Evolutionary conservation across 2,329 filamentous ascomycete genomes (phyloP), one percentile per base, ranked within the genome.

Genomic region (Stenocarpella maydis): DNA sequence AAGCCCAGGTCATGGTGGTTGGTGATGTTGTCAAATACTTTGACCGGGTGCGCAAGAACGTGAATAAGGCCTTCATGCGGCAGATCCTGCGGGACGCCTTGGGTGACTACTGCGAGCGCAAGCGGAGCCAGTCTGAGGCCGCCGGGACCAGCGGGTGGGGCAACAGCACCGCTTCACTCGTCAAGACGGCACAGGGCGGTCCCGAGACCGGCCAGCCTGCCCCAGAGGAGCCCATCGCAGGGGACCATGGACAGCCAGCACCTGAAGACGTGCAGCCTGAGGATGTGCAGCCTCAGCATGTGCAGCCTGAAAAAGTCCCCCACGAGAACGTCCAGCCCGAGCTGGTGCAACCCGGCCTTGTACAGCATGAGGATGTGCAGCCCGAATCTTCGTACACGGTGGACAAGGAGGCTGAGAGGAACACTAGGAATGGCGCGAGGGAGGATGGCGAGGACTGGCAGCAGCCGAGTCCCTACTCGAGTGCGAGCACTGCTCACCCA

Each of bases 61-160:
- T 79, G 74, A 80, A 80, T 74, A 79, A 79, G 73, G 78, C 78
- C 1, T 78, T 75, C 70, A 80, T 79, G 78, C 77, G 78, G 31
- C 78, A 79, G 69, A 77, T 78, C 26, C 73, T 80, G 41, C 73
- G 77, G 45, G 77, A 75, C 47, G 78, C 78, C 9, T 68, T 80
- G 31, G 76, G 78, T 54, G 77, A 78, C 61, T 80, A 80, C 71
- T 76, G 77, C 54, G 73, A 74, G 26, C 72, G 73, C 7, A 78
- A 74, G 67, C 55, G 69, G 55, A 71, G 49, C 50, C 67, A 71
- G n/a, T 71, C 70, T 15, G 67, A 65, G 43, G 70, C 70, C 17
- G 70, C 70, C 15, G 67, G 67, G 26, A 41, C 66, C 8, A 53
- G 52, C 19, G 70, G 70, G 5, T 71, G 70, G 70, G 70, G 70